Percentiles rank a stretch among this genome's conserved stretches.
These are phyloP conservation scores for Debaryomycetaceae sp. DNA, from an alignment of 1,139 yeast species.

Conservation along the genomic window DNA sequence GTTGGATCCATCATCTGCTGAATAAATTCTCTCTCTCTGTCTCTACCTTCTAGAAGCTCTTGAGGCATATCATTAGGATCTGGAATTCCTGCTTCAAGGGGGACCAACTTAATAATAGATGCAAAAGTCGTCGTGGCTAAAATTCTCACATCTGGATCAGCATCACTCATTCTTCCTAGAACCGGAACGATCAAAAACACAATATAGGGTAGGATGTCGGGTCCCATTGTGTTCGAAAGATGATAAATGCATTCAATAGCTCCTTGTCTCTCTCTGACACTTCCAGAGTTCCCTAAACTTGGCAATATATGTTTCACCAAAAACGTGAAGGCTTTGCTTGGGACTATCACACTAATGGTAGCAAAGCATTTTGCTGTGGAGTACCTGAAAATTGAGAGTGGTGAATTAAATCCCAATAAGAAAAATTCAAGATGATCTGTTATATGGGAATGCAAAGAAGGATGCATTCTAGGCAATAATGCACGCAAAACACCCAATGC, in stretches of 20 bases:
- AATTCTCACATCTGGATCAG: slow-evolving; percentile 83
- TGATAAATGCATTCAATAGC: slow-evolving; percentile 91
- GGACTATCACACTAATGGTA: slow-evolving; percentile 68
- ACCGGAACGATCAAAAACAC: slow-evolving; percentile 95
- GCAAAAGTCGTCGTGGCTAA: slow-evolving; percentile 97
- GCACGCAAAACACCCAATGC: slow-evolving; percentile 81
- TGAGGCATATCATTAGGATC: slow-evolving; percentile 93
- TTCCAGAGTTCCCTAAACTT: slow-evolving; percentile 76
- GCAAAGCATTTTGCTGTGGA: slow-evolving; percentile 91
- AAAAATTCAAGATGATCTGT: slow-evolving; percentile 46
- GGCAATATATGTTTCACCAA: slow-evolving; percentile 80
- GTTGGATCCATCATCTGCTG: slow-evolving; percentile 99
- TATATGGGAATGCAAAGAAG: slow-evolving; percentile 47
- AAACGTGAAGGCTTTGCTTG: slow-evolving; percentile 72
- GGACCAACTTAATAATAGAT: slow-evolving; percentile 89
- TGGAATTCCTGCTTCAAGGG: slow-evolving; percentile 95
- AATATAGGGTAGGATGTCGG: slow-evolving; percentile 86
- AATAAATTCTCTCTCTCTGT: slow-evolving; percentile 89
- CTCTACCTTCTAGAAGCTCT: slow-evolving; percentile 82
- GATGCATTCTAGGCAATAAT: slow-evolving; percentile 60
- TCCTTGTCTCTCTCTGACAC: slow-evolving; percentile 80
- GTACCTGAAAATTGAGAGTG: slow-evolving; percentile 78
- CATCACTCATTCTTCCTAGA: slow-evolving; percentile 96
- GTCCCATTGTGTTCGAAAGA: slow-evolving; percentile 79
- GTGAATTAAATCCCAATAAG: slow-evolving; percentile 62